A percentile compares a stretch with the other conserved stretches of the same genome.
Evolutionary conservation across 352 stramenopile species (phyloP).

Genomic region (Thraustochytrium striatum): DNA sequence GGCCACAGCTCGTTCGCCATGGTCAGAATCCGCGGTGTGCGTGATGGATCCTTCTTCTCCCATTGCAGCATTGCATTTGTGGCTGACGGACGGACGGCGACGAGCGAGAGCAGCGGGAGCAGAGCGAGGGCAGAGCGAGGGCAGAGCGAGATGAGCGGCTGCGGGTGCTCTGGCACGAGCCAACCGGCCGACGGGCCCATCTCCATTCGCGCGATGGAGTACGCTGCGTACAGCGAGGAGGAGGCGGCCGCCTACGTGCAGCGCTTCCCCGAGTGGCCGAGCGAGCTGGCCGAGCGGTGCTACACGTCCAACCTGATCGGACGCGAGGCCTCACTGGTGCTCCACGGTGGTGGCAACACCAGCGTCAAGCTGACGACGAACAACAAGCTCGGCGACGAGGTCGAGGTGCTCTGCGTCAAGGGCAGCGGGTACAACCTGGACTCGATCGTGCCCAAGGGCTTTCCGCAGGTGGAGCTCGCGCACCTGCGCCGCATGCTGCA

Average conservation of each 20-base stretch:
- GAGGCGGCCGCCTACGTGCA: constrained; percentile 25
- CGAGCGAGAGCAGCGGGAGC: too few relatives aligned
- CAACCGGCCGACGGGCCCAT: neutral
- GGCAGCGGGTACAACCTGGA: constrained; percentile 39
- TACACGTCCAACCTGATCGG: constrained; percentile 43
- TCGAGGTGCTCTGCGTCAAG: constrained; percentile 44
- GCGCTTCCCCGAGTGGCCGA: neutral
- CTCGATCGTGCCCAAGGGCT: constrained; percentile 37
- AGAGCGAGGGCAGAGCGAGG: too few relatives aligned
- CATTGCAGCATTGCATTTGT: too few relatives aligned
- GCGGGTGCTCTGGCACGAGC: constrained; percentile 13
- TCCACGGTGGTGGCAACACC: constrained; percentile 36
- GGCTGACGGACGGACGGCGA: too few relatives aligned
- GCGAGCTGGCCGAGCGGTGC: constrained; percentile 24
- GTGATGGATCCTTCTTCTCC: too few relatives aligned
- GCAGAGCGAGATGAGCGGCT: constrained; percentile 26
- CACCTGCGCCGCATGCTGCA: constrained; percentile 26
- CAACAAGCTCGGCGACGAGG: constrained; percentile 13
- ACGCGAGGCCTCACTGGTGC: constrained; percentile 23
- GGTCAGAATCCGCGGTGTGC: too few relatives aligned
- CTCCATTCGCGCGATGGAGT: neutral
- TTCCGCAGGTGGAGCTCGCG: constrained; percentile 34
- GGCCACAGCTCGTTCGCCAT: too few relatives aligned
- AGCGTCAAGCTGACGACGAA: constrained; percentile 20
- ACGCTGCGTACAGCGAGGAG: constrained; percentile 10